Evolutionary conservation across 768 basidiomycete species (phyloP), one percentile per base, ranked within the genome.

Genomic region (Boletus rubropictus): DNA sequence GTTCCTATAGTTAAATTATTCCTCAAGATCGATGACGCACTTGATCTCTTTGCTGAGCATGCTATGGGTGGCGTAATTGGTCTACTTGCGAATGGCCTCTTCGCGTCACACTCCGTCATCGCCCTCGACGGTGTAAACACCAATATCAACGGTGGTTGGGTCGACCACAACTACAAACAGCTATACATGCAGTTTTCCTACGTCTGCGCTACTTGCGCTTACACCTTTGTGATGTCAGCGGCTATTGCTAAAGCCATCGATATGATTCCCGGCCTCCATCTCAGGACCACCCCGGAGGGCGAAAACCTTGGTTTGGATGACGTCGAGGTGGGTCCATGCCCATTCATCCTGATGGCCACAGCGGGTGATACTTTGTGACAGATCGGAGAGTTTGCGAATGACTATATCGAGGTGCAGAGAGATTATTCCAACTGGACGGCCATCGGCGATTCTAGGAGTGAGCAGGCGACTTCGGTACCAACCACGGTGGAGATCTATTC

Each of bases 21-120:
- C 28, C 50, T 92, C 44, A 68, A 71, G 15, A 78, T 92, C 45
- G 93, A 96, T 61, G 93, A 95, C 59, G 82, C 90, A 0, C 82
- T 96, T 41, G 93, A 97, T 74, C 77, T 93, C 37, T 94, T 91
- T 63, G 91, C 92, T 15, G 83, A 89, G 58, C 93, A 96, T 71
- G 93, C 85, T 31, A 69, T 94, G 33, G 90, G 89, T 7, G 89
- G 90, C 21, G 79, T 89, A 33, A 67, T 88, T 42, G 92, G 89
- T 35, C 73, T 88, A 14, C 61, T 89, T 39, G 53, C 75, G 54
- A 91, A 86, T 47, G 89, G 69, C 14, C 74, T 93, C 56, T 90
- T 93, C 56, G 90, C 84, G 14, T 79, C 84, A 18, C 67, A 68
- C 5, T 68, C 69, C 7, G 72, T 92, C 41, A 81, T 84, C 20